Base-by-base conservation (phyloP, 2,329 filamentous ascomycete species). In the Periconia sp. region DNA sequence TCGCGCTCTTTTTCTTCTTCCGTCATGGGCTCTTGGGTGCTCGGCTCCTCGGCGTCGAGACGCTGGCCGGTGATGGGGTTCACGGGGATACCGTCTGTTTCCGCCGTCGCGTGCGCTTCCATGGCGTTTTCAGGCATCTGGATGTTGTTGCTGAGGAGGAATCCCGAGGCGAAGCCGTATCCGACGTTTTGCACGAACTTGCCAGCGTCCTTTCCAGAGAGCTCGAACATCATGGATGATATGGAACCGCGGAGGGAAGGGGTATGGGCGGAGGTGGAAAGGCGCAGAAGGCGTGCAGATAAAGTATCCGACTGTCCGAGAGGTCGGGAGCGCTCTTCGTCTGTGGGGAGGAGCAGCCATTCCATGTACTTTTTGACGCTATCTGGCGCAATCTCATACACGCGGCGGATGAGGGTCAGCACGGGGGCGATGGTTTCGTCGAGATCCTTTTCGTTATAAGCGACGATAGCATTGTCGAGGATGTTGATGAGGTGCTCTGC, bases 101-200 rank as follows among this genome's bases (percentile, higher is more conserved):
- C 62, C 9, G 45, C 55, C 2, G 64, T 72, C 35, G 77, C 79
- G 64, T 77, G 81, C 7, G 81, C 79, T 61, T 87, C 82, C 10
- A 85, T 76, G 1, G 86, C 83, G 50, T 81, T 86, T 54, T 86
- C 81, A 0, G 92, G 91, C 19, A 96, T 79, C 0, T 87, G 81
- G 13, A 97, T 85, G 51, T 94, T 90, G 57, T 93, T 89, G 58
- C 89, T 88, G 76, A 92, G 88, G 15, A 99, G 78, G 69, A 94
- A 96, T 0, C 94, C 94, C 0, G 92, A 90, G 0, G 94, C 94
- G 67, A 90, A 96, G 0, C 94, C 94, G 69, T 96, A 99, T 0
- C 94, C 94, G 13, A 99, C 90, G 62, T 97, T 97, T 48, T 90
- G 82, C 0, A 97, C 89, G 66, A 97, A 94, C 30, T 81, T 88